Percentiles rank a stretch among this genome's conserved stretches.
These are phyloP conservation scores for Hypoxylon sp. DNA, from an alignment of 2,329 filamentous ascomycete species.

Conservation along the genomic window DNA sequence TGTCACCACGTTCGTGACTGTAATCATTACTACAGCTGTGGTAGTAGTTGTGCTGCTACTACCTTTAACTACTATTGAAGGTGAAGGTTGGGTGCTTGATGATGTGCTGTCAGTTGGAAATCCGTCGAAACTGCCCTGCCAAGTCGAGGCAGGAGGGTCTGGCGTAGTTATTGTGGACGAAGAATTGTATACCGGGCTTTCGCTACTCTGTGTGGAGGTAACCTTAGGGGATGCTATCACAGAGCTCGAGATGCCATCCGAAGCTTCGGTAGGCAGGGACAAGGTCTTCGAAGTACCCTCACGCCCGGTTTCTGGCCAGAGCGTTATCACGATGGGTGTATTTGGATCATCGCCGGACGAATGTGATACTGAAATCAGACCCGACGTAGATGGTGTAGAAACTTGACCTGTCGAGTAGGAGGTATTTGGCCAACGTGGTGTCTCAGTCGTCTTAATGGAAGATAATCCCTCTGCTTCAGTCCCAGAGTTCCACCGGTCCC, in stretches of 20 bases:
- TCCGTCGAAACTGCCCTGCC: not conserved
- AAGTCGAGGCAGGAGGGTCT: not conserved
- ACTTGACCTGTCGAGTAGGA: not conserved
- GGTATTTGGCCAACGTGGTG: not conserved
- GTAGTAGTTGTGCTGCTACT: not conserved
- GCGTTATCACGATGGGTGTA: not conserved
- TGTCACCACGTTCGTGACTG: too few species aligned
- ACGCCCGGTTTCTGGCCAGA: slow-evolving; percentile 1
- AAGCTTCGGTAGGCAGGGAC: not conserved
- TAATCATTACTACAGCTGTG: too few species aligned
- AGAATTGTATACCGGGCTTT: not conserved
- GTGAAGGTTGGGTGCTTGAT: not conserved
- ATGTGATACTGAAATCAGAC: not conserved
- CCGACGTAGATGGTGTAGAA: not conserved
- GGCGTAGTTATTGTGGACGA: not conserved
- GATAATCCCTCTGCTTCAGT: not conserved
- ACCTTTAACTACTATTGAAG: not conserved
- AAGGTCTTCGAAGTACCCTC: not conserved
- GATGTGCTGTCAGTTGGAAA: not conserved
- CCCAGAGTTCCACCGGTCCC: not conserved
- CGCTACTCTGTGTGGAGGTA: not conserved
- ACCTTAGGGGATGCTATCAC: not conserved
- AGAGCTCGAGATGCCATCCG: not conserved
- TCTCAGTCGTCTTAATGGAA: not conserved
- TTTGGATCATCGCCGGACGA: not conserved